Percentiles rank a stretch among this genome's conserved stretches.
phyloP scores from a whole-genome alignment of 768 basidiomycete species.

The Phylloporus arenicola region DNA sequence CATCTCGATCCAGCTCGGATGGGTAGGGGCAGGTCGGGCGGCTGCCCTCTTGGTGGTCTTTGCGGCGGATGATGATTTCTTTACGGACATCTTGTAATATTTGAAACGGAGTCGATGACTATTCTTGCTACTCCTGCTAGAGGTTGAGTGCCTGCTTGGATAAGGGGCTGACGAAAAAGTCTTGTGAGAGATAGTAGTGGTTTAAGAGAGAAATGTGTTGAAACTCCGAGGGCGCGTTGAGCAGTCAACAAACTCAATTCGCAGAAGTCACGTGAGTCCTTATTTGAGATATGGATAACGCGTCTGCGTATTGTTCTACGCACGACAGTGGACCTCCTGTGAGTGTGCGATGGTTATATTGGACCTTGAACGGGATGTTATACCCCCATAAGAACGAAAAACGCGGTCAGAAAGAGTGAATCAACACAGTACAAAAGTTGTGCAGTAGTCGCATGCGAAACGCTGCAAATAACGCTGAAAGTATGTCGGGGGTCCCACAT shows the following conservation, averaged over 20 bases:
- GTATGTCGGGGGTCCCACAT: slow-evolving; percentile 12
- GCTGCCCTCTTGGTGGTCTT: slow-evolving; percentile 36
- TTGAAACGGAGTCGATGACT: slow-evolving; percentile 7
- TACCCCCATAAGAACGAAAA: slow-evolving; percentile 13
- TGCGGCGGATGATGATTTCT: slow-evolving; percentile 43
- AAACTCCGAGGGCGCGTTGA: slow-evolving; percentile 39
- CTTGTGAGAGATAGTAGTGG: slow-evolving; percentile 43
- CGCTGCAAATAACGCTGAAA: slow-evolving; percentile 12
- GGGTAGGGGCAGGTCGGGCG: slow-evolving; percentile 30
- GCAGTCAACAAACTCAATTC: slow-evolving; percentile 39
- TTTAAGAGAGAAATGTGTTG: slow-evolving; percentile 38
- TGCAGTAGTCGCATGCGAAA: slow-evolving; percentile 13
- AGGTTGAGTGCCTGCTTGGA: slow-evolving; percentile 11
- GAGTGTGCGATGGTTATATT: slow-evolving; percentile 2
- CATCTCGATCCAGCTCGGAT: slow-evolving; percentile 70
- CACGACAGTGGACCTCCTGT: not conserved
- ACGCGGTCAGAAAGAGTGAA: slow-evolving; percentile 4
- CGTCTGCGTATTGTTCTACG: slow-evolving; percentile 10
- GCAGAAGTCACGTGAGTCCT: slow-evolving; percentile 32
- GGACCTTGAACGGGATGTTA: slow-evolving; percentile 10
- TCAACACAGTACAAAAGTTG: slow-evolving; percentile 14
- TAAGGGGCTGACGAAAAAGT: slow-evolving; percentile 16
- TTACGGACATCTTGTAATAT: slow-evolving; percentile 29
- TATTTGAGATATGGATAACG: slow-evolving; percentile 30
- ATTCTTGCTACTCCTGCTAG: slow-evolving; percentile 15